These are phyloP conservation scores for Pseudozyma flocculosa DNA, from an alignment of 1,284 basidiomycete species.

Conservation along the genomic window DNA sequence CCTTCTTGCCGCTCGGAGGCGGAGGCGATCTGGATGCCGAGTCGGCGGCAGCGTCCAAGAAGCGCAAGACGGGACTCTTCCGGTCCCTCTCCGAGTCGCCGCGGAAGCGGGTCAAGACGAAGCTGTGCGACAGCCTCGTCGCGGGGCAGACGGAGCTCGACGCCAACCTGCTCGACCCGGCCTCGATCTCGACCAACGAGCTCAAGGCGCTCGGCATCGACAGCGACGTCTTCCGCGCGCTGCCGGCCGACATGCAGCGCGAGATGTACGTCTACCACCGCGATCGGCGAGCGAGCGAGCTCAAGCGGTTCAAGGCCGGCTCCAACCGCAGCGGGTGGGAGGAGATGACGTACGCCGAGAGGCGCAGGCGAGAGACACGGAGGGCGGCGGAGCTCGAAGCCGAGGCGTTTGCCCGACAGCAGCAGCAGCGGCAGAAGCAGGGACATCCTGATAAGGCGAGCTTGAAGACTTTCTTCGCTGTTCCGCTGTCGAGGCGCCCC, in stretches of 20 bases:
- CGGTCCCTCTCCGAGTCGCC: constrained; percentile 29
- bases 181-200: constrained; percentile 11
- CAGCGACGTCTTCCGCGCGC: constrained; percentile 39
- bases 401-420: constrained; percentile 3
- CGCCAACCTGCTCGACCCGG: constrained; percentile 14
- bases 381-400: constrained; percentile 18
- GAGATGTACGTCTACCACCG: constrained; percentile 33
- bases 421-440: constrained; percentile 10
- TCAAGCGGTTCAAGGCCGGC: constrained; percentile 16
- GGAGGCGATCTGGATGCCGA: neutral
- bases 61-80: constrained; percentile 4
- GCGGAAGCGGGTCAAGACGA: constrained; percentile 16
- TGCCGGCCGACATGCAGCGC: constrained; percentile 41
- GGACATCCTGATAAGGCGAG: too few species aligned
- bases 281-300: constrained; percentile 19
- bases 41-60: too few species aligned
- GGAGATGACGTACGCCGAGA: constrained; percentile 25
- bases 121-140: constrained; percentile 8
- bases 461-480: too few species aligned
- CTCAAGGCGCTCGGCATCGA: constrained; percentile 40
- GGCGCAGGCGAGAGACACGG: constrained; percentile 21
- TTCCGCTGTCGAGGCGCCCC: constrained; percentile 2
- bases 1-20: too few species aligned
- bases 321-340: constrained; percentile 11
- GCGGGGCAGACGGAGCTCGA: neutral